Evolutionary conservation across 495 filamentous ascomycete genomes (phyloP), one percentile per base, ranked within the genome.

Genomic region (Cercophora newfieldiana): DNA sequence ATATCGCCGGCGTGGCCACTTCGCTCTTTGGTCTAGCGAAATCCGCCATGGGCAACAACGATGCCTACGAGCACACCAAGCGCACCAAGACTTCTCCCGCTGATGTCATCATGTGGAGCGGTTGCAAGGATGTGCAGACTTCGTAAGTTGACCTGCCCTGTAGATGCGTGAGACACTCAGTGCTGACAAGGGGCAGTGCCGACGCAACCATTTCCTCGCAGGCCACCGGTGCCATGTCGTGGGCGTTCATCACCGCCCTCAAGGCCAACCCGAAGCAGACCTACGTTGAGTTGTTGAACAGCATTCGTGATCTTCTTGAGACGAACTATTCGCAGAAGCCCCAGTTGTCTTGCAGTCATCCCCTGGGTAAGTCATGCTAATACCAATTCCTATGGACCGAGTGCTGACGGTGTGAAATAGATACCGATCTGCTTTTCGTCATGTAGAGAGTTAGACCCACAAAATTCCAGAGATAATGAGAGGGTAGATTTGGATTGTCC

Each of bases 101-200:
- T n/a, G 95, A 99, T 77, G 95, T 99, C 10, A 86, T 99, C 75
- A 97, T 97, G 91, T 99, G 92, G 93, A 93, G 90, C 33, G 95
- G 95, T 21, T 93, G 91, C 79, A 97, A 97, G 76, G 95, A 99
- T 73, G 87, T 88, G 59, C 95, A 99, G 82, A 99, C 95, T 70
- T 93, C 91, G 89, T 91, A 76, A 77, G 88, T 86, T 67, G 61
- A 54, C 28, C 61, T 61, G 63, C 54, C 61, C 28, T 65, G 55
- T 61, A 18, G 4, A 2, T 31, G 7, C 6, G 26, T 1, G 3
- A 33, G 21, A 53, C 24, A 44, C 49, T 44, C 14, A 19, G 10
- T 64, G 50, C 33, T 63, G 59, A 57, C 21, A 7, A 19, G 33
- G 59, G 59, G 21, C 62, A 88, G 87, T 25, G 87, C 87, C 71